Percentiles rank a stretch among this genome's conserved stretches.
These are phyloP conservation scores for Diaporthe australafricana DNA, from an alignment of 2,329 filamentous ascomycete genomes.

Conservation along the genomic window DNA sequence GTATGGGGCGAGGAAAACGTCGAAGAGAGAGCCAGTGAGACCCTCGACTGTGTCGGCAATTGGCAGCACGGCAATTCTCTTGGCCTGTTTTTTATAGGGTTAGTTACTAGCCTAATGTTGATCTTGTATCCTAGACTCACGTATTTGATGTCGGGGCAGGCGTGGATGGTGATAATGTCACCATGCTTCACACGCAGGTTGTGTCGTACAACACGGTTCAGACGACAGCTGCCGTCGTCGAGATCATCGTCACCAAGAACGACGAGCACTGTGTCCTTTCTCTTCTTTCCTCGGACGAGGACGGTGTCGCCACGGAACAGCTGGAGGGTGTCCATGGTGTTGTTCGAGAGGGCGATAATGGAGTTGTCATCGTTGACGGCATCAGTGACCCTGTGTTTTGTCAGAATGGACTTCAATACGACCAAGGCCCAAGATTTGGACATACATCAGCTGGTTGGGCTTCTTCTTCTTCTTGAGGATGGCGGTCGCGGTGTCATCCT, in stretches of 20 bases:
- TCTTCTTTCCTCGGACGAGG: conserved; percentile 98
- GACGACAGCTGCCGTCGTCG: conserved; percentile 94
- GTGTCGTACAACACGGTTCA: conserved; percentile 98
- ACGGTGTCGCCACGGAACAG: conserved; percentile 99
- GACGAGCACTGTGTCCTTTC: conserved; percentile 98
- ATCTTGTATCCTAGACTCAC: conserved; percentile 65
- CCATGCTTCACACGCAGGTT: conserved; percentile 99
- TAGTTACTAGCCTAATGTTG: conserved; percentile 28
- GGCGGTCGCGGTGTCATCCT: conserved; percentile 92
- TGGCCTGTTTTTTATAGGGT: conserved; percentile 72
- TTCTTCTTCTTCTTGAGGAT: conserved; percentile 99
- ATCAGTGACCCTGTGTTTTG: conserved; percentile 84
- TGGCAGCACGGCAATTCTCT: conserved; percentile 97
- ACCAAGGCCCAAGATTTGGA: background rate
- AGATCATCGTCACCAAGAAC: conserved; percentile 97
- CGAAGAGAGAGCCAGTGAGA: conserved; percentile 96
- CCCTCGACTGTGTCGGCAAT: conserved; percentile 99
- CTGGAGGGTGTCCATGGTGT: conserved; percentile 98
- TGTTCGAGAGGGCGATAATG: conserved; percentile 97
- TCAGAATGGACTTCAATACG: conserved; percentile 38
- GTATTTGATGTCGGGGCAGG: conserved; percentile 99
- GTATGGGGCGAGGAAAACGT: conserved; percentile 98
- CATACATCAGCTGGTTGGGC: conserved; percentile 96
- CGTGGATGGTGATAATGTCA: conserved; percentile 96
- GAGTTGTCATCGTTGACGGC: conserved; percentile 99